These are phyloP conservation scores for Neospermospora avenae DNA, from an alignment of 2,329 filamentous ascomycete genomes.

Conservation along the genomic window DNA sequence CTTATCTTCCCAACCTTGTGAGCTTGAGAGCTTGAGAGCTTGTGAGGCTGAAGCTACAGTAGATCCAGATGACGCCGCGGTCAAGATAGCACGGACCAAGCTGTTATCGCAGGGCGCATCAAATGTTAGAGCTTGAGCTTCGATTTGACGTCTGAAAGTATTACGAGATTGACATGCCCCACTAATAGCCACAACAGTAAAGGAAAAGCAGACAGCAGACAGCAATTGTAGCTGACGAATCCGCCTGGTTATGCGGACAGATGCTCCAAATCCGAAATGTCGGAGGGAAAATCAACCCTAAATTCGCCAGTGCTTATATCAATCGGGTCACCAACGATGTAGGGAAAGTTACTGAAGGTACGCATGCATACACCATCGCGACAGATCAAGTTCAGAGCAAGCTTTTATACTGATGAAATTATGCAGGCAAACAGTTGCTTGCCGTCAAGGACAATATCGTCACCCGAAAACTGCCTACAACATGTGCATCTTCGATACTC, in stretches of 20 bases:
- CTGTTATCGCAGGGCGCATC: no score
- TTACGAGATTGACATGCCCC: no score
- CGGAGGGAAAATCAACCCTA: neutral
- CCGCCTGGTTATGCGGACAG: neutral
- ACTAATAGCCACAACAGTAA: neutral
- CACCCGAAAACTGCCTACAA: constrained; percentile 64
- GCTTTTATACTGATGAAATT: neutral
- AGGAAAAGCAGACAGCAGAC: neutral
- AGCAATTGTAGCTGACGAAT: neutral
- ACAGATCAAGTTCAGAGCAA: neutral
- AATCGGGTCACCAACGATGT: neutral
- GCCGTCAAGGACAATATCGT: constrained; percentile 76
- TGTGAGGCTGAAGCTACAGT: neutral
- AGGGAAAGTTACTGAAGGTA: neutral
- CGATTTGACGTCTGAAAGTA: no score
- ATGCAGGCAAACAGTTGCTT: neutral
- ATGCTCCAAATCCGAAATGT: neutral
- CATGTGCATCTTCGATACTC: constrained; percentile 78
- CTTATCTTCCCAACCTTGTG: no score
- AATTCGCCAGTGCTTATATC: neutral
- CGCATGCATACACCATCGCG: neutral
- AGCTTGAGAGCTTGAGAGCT: no score
- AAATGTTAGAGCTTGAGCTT: neutral
- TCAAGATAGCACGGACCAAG: neutral
- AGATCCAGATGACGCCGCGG: neutral